Base-by-base conservation (phyloP, 169 alveolate genomes). In the Plasmodium vinckei region DNA sequence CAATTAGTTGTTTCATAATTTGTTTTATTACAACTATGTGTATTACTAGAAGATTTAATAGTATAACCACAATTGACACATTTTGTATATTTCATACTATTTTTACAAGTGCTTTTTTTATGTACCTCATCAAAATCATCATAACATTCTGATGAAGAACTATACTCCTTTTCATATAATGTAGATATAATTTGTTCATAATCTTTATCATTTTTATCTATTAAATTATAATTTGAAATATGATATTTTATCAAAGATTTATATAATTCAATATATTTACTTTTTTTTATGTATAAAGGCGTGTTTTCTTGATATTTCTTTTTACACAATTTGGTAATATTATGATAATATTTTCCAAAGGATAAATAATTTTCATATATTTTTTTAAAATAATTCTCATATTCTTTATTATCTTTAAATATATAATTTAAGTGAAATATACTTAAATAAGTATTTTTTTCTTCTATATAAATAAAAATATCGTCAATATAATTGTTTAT, bases 401-500 rank as follows among this genome's bases (percentile, higher is more conserved):
- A 64, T 25, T 49, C 33, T 47, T 53, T 67, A 44, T 42, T 64
- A 77, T 51, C 12, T 64, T 61, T 23, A 77, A 61, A 77, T 64
- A 77, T 77, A 59, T 77, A 77, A 77, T 64, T 19, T 42, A 77
- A 49, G 63, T 63, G 69, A 64, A 77, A 77, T 53, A 77, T 64
- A 57, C 87, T 73, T 9, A 77, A 57, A 25, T 77, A 77, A 17
- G 46, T 77, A 69, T 77, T 61, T 59, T 47, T 77, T 63, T 77
- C 77, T 77, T 77, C 89, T 63, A 77, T 77, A 57, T 77, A 77
- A 21, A 77, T 53, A 57, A 77, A 77, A 77, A 77, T 77, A 47
- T 77, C 79, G 19, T 51, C 51, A 63, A 77, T 77, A 49, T 64
- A 53, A 27, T 64, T 75, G 57, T 75, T 75, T 23, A 75, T 10